Evolutionary conservation across 108 stramenopile genomes (phyloP).

Genomic region (Stephanodiscus triporus): DNA sequence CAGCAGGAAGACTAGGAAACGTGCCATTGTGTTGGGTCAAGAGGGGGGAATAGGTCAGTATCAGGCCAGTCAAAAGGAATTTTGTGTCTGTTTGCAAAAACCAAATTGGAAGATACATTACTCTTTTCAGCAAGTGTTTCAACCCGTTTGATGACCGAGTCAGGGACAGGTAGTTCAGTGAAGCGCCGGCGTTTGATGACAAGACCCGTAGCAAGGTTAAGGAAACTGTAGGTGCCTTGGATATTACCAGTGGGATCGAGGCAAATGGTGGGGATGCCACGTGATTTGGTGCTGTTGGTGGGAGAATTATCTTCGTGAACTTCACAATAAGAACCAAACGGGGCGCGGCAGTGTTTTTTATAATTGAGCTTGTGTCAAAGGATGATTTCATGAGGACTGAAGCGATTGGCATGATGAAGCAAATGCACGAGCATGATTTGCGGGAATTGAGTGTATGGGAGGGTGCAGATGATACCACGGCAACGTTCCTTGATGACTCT

Average conservation of each 20-base stretch:
- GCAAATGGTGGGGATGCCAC: too few relatives aligned
- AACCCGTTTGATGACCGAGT: too few relatives aligned
- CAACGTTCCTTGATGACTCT: constrained; percentile 44
- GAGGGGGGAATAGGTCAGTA: not conserved
- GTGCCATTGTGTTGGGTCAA: not conserved
- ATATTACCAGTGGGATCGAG: constrained; percentile 14
- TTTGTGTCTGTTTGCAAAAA: not conserved
- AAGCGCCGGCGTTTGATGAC: too few relatives aligned
- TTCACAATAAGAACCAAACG: not conserved
- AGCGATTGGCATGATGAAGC: constrained; percentile 9
- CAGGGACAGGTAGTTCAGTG: too few relatives aligned
- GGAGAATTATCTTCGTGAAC: constrained; percentile 33
- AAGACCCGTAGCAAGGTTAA: too few relatives aligned
- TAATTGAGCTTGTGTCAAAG: not conserved
- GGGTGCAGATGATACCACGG: constrained; percentile 17
- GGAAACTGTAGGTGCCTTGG: too few relatives aligned
- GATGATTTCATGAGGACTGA: constrained; percentile 22
- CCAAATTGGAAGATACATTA: not conserved
- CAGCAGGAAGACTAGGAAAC: not conserved
- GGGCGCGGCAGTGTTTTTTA: not conserved
- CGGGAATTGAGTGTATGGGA: constrained; percentile 47
- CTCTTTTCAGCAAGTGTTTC: not conserved
- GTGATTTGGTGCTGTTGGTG: too few relatives aligned
- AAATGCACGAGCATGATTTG: constrained; percentile 18
- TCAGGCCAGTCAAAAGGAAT: too few relatives aligned